Evolutionary conservation across 1,284 basidiomycete species (phyloP), one percentile per base, ranked within the genome.

Genomic region (Trichosporon sp.): DNA sequence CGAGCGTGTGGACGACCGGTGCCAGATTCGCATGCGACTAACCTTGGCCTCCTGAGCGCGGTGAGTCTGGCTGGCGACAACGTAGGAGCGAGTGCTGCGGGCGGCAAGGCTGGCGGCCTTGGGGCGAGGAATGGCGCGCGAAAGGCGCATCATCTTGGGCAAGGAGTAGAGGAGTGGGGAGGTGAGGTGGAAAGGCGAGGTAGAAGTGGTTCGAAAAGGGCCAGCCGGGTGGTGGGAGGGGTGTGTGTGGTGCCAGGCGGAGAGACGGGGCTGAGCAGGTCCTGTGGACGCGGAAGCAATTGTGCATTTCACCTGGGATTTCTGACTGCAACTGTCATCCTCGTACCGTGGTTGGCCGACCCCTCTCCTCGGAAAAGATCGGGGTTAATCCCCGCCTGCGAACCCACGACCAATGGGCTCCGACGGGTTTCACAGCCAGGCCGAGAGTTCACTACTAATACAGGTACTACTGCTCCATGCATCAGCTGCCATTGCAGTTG

Each of bases 41-140:
- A 80, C 78, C 27, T 73, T 59, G 21, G 79, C 78, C 66, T 79
- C 78, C 62, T 73, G 68, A n/a, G 78, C 79, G 40, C 74, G 69
- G 31, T 73, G 71, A 8, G 78, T 74, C 67, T 75, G 73, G 36
- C 73, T 74, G 25, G 79, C 74, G 52, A 74, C 74, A 34, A 79
- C 79, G 59, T 77, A 73, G 56, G 62, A 62, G 64, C 73, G 67
- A 14, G 68, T 59, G 54, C 64, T 66, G 60, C 65, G 65, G 49
- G 66, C 54, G 33, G 68, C 64, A 44, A 66, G 56, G 31, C 61
- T 56, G 56, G 64, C 59, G 27, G 31, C 34, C 56, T 44, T 59
- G 60, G 66, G 65, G 58, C 68, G 65, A 33, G 66, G 32, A 58
- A 71, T 61, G 36, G 69, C 69, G 63, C 69, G 65, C 60, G 69